Conservation (phyloP, 2,329 filamentous ascomycete genomes). For the Pseudocercospora macadamiae region DNA sequence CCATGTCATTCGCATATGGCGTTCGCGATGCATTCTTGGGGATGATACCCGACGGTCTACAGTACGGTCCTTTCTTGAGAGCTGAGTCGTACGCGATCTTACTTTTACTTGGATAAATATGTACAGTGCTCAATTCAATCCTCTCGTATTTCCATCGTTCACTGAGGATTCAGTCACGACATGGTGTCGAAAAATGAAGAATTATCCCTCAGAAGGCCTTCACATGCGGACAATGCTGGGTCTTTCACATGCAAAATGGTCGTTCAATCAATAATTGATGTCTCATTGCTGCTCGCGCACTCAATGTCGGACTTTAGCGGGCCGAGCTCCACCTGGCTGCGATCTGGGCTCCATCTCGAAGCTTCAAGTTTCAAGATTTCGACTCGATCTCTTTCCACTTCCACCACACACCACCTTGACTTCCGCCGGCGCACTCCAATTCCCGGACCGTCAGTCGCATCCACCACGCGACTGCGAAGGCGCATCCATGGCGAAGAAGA, state of each 20-base stretch:
- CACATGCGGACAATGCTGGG: no score
- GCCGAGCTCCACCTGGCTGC: no score
- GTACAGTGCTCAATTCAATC: neutral
- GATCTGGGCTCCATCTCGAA: no score
- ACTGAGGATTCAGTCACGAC: neutral
- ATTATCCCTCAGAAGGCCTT: no score
- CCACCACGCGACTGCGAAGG: neutral
- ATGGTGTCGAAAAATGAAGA: no score
- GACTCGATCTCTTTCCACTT: neutral
- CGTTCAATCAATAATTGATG: no score
- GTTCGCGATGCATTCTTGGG: constrained; percentile 3
- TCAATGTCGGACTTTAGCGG: no score
- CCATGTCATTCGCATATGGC: neutral
- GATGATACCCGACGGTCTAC: constrained; percentile 4
- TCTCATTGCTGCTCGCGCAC: no score
- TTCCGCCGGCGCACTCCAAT: neutral
- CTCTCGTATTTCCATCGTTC: neutral
- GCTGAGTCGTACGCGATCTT: neutral
- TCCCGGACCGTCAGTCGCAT: neutral
- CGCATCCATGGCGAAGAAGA: constrained; percentile 39
- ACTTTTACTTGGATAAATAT: neutral
- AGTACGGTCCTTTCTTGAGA: neutral
- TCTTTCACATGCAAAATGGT: no score
- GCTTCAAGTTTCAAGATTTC: neutral
- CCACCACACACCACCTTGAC: neutral